These are phyloP conservation scores for Pyrenophora graminea DNA, from an alignment of 2,329 filamentous ascomycete species.

Conservation along the genomic window DNA sequence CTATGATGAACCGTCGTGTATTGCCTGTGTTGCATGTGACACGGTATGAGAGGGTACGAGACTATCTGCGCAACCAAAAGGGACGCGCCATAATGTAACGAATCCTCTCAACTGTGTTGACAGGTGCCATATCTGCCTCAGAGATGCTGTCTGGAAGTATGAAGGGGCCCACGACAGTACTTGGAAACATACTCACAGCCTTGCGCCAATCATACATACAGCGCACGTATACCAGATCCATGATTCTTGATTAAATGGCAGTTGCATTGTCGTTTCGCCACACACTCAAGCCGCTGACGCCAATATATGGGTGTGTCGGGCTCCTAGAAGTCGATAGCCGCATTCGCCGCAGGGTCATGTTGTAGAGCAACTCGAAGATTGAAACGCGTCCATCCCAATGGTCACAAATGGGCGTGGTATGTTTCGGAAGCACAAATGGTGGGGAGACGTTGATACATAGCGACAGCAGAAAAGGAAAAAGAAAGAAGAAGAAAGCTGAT, in stretches of 20 bases:
- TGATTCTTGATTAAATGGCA: slow-evolving; percentile 48
- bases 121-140: not conserved
- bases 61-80: not conserved
- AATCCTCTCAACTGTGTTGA: not conserved
- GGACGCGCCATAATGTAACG: not conserved
- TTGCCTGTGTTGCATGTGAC: not conserved
- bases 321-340: slow-evolving; percentile 12
- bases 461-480: not conserved
- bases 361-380: slow-evolving; percentile 8
- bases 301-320: slow-evolving; percentile 17
- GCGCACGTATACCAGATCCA: slow-evolving; percentile 55
- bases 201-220: slow-evolving; percentile 45
- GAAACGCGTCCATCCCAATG: slow-evolving; percentile 6
- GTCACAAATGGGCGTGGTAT: slow-evolving; percentile 1
- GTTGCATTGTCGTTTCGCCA: slow-evolving; percentile 18
- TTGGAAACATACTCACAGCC: slow-evolving; percentile 46
- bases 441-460: not conserved
- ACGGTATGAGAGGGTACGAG: not conserved
- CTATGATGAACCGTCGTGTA: not conserved
- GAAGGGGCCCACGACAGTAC: not conserved
- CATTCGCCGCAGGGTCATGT: slow-evolving; percentile 26
- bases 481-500: slow-evolving; percentile 6
- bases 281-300: slow-evolving; percentile 2
- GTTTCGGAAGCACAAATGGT: not conserved
- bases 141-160: too few species aligned